These are phyloP conservation scores for Russula lepida DNA, from an alignment of 768 basidiomycete genomes.

Conservation along the genomic window DNA sequence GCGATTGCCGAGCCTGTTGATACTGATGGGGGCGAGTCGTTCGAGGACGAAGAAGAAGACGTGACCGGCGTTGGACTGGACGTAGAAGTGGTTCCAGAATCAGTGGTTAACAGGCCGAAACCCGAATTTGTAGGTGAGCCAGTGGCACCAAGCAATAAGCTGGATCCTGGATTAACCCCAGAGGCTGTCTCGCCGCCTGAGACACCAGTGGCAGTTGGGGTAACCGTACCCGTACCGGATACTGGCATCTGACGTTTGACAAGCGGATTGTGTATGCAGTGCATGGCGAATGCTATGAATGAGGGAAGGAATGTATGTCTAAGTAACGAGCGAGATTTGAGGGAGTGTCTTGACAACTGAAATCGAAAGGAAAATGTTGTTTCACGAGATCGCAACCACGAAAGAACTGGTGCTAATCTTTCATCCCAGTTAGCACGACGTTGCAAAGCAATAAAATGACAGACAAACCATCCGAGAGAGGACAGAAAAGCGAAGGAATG, in stretches of 20 bases:
- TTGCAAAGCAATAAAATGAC: neutral
- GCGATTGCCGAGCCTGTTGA: slow-evolving; percentile 17
- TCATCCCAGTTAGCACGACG: neutral
- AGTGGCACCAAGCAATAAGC: slow-evolving; percentile 3
- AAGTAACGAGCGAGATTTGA: slow-evolving; percentile 9
- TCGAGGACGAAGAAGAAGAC: neutral
- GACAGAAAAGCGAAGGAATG: neutral
- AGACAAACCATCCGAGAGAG: neutral
- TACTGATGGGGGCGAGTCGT: neutral
- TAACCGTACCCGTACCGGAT: too few relatives aligned
- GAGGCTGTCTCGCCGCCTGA: neutral
- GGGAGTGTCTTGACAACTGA: slow-evolving; percentile 2
- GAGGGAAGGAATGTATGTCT: neutral
- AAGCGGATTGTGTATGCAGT: neutral
- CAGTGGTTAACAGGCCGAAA: neutral
- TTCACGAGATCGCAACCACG: neutral
- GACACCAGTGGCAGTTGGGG: slow-evolving; percentile 7
- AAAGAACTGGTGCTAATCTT: neutral
- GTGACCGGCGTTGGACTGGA: neutral
- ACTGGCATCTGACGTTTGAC: neutral
- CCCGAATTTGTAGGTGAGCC: neutral
- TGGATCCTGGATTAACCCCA: neutral
- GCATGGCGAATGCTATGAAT: neutral
- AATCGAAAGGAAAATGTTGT: slow-evolving; percentile 1
- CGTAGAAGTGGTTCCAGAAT: neutral